Percentiles rank a stretch among this genome's conserved stretches.
These are phyloP conservation scores for Pseudotsuga menziesii DNA, from an alignment of 75 land plant species.

Conservation along the genomic window DNA sequence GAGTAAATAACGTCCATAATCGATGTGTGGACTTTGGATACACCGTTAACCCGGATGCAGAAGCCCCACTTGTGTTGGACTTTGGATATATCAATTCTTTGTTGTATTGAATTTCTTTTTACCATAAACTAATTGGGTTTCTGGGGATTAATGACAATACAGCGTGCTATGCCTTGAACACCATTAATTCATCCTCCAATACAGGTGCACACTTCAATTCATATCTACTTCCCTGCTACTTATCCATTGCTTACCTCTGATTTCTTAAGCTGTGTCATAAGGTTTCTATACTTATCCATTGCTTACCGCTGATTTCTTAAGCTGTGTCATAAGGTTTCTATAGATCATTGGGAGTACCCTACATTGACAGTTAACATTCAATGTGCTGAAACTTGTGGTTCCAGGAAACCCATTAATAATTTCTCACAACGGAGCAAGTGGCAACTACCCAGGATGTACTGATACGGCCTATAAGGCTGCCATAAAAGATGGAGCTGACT, in stretches of 20 bases:
- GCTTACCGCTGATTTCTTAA: too few relatives aligned
- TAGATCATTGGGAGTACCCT: background rate
- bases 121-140: background rate
- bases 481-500: conserved; percentile 67
- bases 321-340: too few relatives aligned
- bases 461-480: conserved; percentile 68
- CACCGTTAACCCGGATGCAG: too few relatives aligned
- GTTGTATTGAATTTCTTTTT: background rate
- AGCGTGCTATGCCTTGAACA: conserved; percentile 11
- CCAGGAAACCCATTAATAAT: conserved; percentile 49
- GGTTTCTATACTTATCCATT: background rate
- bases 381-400: conserved; percentile 2
- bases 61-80: too few relatives aligned
- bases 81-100: background rate
- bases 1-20: too few relatives aligned
- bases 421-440: conserved; percentile 87
- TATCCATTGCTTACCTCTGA: background rate
- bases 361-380: background rate
- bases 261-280: background rate
- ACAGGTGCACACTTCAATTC: background rate
- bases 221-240: background rate
- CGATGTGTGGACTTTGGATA: too few relatives aligned
- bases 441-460: conserved; percentile 67
- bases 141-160: background rate
- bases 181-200: background rate